Evolutionary conservation across 1,139 yeast genomes (phyloP).

Genomic region (Martiniozyma asiatica): DNA sequence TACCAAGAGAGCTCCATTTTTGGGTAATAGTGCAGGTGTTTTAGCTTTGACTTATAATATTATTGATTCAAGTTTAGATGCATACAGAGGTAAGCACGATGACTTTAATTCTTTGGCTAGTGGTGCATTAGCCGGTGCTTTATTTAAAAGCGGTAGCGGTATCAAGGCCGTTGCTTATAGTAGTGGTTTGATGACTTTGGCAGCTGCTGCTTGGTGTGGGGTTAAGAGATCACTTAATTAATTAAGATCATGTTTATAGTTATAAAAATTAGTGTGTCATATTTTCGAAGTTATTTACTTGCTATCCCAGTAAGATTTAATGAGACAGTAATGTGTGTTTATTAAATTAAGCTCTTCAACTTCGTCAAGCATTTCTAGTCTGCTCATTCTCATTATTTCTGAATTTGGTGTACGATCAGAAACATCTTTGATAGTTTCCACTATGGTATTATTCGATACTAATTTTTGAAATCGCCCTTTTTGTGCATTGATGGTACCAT

Average conservation of each 20-base stretch:
- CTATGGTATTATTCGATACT: constrained; percentile 15
- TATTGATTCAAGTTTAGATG: constrained; percentile 69
- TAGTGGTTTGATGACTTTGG: constrained; percentile 75
- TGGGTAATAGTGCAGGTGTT: constrained; percentile 93
- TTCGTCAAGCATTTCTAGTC: constrained; percentile 76
- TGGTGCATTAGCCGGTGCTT: constrained; percentile 87
- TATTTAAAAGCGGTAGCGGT: constrained; percentile 81
- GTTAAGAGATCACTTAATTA: constrained; percentile 38
- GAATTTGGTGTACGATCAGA: constrained; percentile 33
- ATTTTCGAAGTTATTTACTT: not conserved
- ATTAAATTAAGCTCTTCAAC: constrained; percentile 71
- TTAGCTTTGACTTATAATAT: constrained; percentile 81
- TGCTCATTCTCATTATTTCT: constrained; percentile 43
- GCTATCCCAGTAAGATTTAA: constrained; percentile 19
- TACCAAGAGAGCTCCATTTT: constrained; percentile 89
- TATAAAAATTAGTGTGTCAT: too few relatives aligned
- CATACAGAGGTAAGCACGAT: constrained; percentile 80
- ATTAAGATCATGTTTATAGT: too few relatives aligned
- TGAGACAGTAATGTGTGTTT: constrained; percentile 65
- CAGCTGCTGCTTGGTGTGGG: constrained; percentile 91
- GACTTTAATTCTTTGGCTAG: constrained; percentile 72
- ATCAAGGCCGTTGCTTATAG: constrained; percentile 80
- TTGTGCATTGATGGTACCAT: constrained; percentile 37
- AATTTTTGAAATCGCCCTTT: constrained; percentile 24
- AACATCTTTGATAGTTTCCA: constrained; percentile 43